phyloP scores from a whole-genome alignment of 2,329 filamentous ascomycete species.

The Chaetothyriales sp. region DNA sequence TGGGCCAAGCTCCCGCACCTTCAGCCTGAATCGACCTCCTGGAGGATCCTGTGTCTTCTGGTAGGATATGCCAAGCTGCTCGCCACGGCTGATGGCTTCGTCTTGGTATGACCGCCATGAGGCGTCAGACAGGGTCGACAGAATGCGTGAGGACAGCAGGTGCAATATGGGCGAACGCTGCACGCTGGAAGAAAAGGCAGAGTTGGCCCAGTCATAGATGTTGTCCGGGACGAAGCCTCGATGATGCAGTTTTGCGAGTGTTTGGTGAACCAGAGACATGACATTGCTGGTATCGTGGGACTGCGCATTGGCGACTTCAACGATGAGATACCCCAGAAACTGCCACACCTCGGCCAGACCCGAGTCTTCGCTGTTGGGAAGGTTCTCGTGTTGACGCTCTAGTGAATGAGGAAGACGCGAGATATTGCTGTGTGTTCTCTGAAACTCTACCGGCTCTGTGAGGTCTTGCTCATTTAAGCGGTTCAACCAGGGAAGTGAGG shows the following conservation, averaged over 20 bases:
- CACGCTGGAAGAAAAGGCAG: conserved; percentile 18
- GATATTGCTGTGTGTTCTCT: neutral
- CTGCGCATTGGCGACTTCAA: conserved; percentile 22
- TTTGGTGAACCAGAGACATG: conserved; percentile 31
- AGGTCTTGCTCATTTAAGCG: neutral
- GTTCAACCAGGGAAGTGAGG: neutral
- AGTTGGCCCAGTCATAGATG: conserved; percentile 27
- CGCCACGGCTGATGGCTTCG: conserved; percentile 23
- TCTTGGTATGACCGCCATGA: conserved; percentile 30
- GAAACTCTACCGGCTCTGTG: neutral
- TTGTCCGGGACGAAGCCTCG: conserved; percentile 27
- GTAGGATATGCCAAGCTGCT: conserved; percentile 5
- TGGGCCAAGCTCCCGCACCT: conserved; percentile 29
- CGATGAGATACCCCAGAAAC: conserved; percentile 1
- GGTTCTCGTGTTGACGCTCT: neutral
- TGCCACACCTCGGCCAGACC: neutral
- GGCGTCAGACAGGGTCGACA: conserved; percentile 33
- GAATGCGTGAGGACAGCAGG: conserved; percentile 30
- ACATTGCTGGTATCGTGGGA: conserved; percentile 23
- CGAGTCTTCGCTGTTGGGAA: neutral
- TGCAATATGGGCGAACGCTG: conserved; percentile 31
- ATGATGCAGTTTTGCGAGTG: conserved; percentile 32
- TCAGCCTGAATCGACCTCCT: conserved; percentile 26
- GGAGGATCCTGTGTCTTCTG: conserved; percentile 21
- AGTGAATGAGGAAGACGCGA: neutral